Conservation (phyloP, 1,284 basidiomycete species). For the Takashimella tepidaria region DNA sequence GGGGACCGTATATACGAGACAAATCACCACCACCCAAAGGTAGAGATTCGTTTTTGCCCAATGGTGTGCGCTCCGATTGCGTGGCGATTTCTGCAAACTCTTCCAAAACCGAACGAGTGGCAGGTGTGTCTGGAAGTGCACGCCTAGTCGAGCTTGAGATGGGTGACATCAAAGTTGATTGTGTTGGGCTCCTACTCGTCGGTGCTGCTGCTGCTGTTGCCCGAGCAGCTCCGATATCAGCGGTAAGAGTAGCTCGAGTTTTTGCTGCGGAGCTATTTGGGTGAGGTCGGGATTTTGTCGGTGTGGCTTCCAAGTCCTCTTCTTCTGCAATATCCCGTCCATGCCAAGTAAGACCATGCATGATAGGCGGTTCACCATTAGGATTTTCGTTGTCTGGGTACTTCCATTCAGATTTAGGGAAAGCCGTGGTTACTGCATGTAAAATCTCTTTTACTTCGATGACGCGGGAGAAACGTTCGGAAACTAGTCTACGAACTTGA, state of each 20-base stretch:
- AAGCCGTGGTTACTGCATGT: slow-evolving; percentile 38
- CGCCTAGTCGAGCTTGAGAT: slow-evolving; percentile 29
- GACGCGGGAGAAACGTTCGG: slow-evolving; percentile 41
- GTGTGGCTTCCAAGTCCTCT: slow-evolving; percentile 16
- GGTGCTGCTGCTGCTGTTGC: background rate
- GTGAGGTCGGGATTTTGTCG: slow-evolving; percentile 5
- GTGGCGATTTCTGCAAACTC: slow-evolving; percentile 44
- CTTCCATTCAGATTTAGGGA: slow-evolving; percentile 39
- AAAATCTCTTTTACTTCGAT: slow-evolving; percentile 34
- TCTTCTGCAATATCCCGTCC: slow-evolving; percentile 37
- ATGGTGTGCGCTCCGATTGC: slow-evolving; percentile 34
- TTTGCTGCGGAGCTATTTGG: background rate
- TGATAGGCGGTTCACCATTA: slow-evolving; percentile 34
- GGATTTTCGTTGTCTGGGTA: slow-evolving; percentile 26
- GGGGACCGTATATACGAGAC: background rate
- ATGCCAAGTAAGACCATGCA: slow-evolving; percentile 42
- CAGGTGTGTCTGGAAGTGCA: slow-evolving; percentile 36
- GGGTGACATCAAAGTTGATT: slow-evolving; percentile 38
- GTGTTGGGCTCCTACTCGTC: slow-evolving; percentile 27
- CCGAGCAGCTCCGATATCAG: background rate
- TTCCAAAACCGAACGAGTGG: slow-evolving; percentile 35
- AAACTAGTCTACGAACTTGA: slow-evolving; percentile 35
- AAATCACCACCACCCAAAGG: slow-evolving; percentile 16
- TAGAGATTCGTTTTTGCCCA: slow-evolving; percentile 20
- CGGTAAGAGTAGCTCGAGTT: background rate